Evolutionary conservation across 192 early-diverging fungal species (phyloP), one percentile per base, ranked within the genome.

Genomic region (Coemansia sp.): DNA sequence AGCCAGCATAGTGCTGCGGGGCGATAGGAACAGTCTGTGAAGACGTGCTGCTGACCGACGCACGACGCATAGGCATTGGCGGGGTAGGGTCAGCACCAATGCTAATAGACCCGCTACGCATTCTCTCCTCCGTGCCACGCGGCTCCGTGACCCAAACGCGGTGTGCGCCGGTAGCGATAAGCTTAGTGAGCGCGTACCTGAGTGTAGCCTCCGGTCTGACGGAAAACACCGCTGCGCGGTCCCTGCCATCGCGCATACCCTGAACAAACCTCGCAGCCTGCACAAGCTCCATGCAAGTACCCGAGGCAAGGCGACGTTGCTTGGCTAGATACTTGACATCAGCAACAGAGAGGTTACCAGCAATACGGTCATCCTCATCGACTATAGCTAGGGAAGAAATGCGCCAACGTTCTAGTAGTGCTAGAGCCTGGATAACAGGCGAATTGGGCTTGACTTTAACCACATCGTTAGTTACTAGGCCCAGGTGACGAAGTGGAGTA

Each of bases 101-200:
- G 47, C 47, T 50, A 50, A 53, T 53, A 15, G 62, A 64, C 33
- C 62, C 62, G 41, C 62, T 64, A 9, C 62, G 34, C 38, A 31
- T 7, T 12, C 44, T 24, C 13, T 22, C 29, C 24, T 60, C 57
- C 38, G 36, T 33, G 39, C 29, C 20, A 4, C 70, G 52, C 2
- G 76, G 73, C 68, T 72, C 62, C 0, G 77, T 79, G 41, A 94
- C 90, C 92, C 92, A 95, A 12, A 95, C 85, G 41, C 94, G 89
- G 62, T 95, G 94, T 0, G 92, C 90, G 16, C 87, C 87, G 4
- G 94, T 95, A 20, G 94, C 92, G 40, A 90, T 85, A 61, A 95
- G 76, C 73, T 94, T 94, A 34, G 89, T 89, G 46, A 94, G 85
- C 10, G 91, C 87, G 39, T 88, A 89, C 6, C 89, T 84, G 60